Evolutionary conservation across 2,329 filamentous ascomycete species (phyloP).

Genomic region (Claviceps capensis): DNA sequence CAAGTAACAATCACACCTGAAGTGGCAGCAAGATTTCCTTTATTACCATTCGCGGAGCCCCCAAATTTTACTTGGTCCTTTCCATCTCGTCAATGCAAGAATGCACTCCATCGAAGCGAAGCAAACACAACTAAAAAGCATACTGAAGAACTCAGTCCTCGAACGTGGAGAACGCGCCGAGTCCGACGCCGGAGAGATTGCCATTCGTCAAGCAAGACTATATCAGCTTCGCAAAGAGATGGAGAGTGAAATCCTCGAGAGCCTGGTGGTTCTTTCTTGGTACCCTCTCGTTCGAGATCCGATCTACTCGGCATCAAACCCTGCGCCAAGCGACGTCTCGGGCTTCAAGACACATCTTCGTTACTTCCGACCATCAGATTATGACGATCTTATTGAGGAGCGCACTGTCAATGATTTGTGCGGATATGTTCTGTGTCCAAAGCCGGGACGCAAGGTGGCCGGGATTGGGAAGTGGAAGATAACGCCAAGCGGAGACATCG

Average conservation of each 20-base stretch:
- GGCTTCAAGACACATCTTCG: conserved; percentile 53
- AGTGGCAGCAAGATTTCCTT: no score
- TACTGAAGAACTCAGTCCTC: conserved; percentile 41
- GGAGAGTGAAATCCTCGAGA: conserved; percentile 58
- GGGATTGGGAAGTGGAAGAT: conserved; percentile 55
- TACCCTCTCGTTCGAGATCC: conserved; percentile 28
- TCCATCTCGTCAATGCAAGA: not conserved
- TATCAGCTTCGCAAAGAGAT: conserved; percentile 73
- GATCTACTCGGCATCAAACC: conserved; percentile 28
- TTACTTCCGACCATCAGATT: conserved; percentile 75
- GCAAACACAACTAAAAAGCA: conserved; percentile 34
- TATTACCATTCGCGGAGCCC: no score
- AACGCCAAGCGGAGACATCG: conserved; percentile 40
- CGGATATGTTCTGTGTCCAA: conserved; percentile 69
- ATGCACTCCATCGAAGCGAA: conserved; percentile 14
- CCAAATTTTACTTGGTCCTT: no score
- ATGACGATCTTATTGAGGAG: conserved; percentile 78
- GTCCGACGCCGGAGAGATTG: conserved; percentile 43
- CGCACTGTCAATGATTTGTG: conserved; percentile 73
- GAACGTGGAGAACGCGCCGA: conserved; percentile 13
- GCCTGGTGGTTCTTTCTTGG: conserved; percentile 57
- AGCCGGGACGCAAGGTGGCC: conserved; percentile 42
- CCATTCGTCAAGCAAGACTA: conserved; percentile 67
- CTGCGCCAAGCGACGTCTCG: conserved; percentile 43
- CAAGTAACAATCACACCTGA: no score